Evolutionary conservation across 2,329 filamentous ascomycete genomes (phyloP).

Genomic region (Pestalotiopsis sp.): DNA sequence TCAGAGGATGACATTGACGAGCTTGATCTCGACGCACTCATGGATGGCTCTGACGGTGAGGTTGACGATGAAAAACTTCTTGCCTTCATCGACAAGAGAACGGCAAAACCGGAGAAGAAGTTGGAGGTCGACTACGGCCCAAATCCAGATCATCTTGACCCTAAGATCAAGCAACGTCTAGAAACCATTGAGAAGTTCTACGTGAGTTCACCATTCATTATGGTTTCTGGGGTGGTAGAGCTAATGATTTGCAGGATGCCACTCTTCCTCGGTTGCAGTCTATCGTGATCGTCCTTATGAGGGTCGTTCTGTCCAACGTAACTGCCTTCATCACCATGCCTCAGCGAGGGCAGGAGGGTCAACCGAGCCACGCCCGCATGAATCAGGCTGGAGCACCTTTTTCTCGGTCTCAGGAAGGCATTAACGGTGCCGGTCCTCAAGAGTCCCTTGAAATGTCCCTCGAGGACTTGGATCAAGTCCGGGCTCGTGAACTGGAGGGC

Average conservation of each 20-base stretch:
- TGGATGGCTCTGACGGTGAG: conserved; percentile 23
- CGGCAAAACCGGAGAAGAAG: conserved; percentile 42
- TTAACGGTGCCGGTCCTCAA: conserved; percentile 33
- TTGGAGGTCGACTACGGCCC: conserved; percentile 53
- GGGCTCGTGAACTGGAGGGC: conserved; percentile 82
- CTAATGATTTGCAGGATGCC: conserved; percentile 58
- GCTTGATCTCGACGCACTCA: conserved; percentile 37
- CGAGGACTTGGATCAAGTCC: conserved; percentile 81
- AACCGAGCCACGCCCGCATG: conserved; percentile 38
- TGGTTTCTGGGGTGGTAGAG: neutral
- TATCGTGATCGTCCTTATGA: conserved; percentile 87
- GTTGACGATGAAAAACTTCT: conserved; percentile 43
- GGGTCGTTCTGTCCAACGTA: conserved; percentile 84
- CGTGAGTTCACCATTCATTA: conserved; percentile 54
- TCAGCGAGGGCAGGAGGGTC: conserved; percentile 43
- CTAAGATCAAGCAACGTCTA: conserved; percentile 66
- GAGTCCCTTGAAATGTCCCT: conserved; percentile 54
- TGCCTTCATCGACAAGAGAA: conserved; percentile 42
- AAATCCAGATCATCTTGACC: conserved; percentile 46
- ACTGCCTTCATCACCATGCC: conserved; percentile 75
- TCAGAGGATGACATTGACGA: conserved; percentile 47
- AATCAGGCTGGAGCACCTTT: conserved; percentile 39
- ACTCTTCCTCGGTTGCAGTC: conserved; percentile 88
- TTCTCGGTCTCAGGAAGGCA: conserved; percentile 32
- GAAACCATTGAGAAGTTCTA: conserved; percentile 85